These are phyloP conservation scores for Yarrowia sp. DNA, from an alignment of 805 yeast species.

Conservation along the genomic window DNA sequence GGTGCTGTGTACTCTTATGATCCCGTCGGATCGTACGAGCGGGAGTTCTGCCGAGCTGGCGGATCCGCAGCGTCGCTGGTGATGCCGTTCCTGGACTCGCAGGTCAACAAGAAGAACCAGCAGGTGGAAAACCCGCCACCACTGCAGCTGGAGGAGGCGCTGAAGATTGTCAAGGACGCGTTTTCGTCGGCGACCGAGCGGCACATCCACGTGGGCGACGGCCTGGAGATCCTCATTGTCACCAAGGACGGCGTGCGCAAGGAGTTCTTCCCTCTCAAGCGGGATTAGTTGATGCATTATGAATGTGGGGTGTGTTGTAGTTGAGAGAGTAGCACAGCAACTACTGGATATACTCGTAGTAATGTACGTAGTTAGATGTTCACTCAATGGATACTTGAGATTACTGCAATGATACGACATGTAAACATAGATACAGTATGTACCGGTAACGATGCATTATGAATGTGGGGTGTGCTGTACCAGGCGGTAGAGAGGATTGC, in stretches of 20 bases:
- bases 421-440: too few relatives aligned
- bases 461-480: too few relatives aligned
- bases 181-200: constrained; percentile 96
- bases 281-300: constrained; percentile 52
- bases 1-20: constrained; percentile 96
- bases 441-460: too few relatives aligned
- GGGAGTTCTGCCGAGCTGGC: constrained; percentile 96
- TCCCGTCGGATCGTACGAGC: constrained; percentile 96
- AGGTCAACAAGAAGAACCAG: constrained; percentile 94
- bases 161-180: constrained; percentile 87
- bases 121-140: constrained; percentile 56
- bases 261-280: constrained; percentile 81
- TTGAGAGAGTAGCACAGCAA: too few relatives aligned
- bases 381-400: too few relatives aligned
- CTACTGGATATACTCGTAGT: too few relatives aligned
- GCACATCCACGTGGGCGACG: constrained; percentile 98
- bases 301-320: background rate
- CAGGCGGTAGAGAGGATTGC: too few relatives aligned
- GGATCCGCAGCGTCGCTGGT: constrained; percentile 96
- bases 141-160: constrained; percentile 76
- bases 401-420: too few relatives aligned
- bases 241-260: constrained; percentile 89
- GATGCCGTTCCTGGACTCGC: constrained; percentile 97
- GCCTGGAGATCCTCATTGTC: constrained; percentile 82
- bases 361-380: too few relatives aligned